These are phyloP conservation scores for Pleoardoris graminearum DNA, from an alignment of 2,329 filamentous ascomycete species.

Conservation along the genomic window DNA sequence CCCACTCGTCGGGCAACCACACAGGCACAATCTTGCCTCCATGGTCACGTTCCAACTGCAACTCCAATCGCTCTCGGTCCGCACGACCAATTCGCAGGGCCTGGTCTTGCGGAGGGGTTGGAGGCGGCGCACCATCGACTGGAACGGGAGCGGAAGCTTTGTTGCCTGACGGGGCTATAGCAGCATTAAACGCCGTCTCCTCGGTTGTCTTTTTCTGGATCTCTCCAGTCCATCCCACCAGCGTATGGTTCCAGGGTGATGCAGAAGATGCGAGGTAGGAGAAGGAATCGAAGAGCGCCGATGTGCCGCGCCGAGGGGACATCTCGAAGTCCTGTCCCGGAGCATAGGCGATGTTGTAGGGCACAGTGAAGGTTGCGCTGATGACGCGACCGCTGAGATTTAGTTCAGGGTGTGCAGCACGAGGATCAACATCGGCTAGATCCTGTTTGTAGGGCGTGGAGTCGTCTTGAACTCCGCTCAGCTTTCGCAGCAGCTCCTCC, in stretches of 20 bases:
- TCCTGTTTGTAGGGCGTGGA: conserved; percentile 41
- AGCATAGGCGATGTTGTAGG: conserved; percentile 61
- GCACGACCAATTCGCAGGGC: conserved; percentile 71
- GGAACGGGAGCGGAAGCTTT: conserved; percentile 80
- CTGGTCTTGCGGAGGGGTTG: conserved; percentile 64
- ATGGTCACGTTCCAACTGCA: conserved; percentile 71
- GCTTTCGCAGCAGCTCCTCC: conserved; percentile 57
- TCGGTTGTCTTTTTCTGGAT: conserved; percentile 45
- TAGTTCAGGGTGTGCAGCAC: conserved; percentile 59
- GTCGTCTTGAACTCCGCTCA: conserved; percentile 51
- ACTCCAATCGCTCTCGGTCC: conserved; percentile 74
- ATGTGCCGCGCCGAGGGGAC: conserved; percentile 78
- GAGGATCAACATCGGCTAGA: conserved; percentile 56
- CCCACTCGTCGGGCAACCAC: conserved; percentile 80
- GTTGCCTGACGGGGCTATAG: conserved; percentile 61
- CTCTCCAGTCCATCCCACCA: conserved; percentile 95
- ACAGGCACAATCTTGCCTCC: conserved; percentile 82
- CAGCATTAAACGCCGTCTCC: conserved; percentile 31
- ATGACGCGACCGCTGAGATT: conserved; percentile 65
- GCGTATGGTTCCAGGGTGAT: conserved; percentile 85
- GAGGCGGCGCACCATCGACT: conserved; percentile 63
- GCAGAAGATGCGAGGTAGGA: conserved; percentile 82
- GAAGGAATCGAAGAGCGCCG: conserved; percentile 90
- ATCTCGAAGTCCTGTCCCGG: conserved; percentile 66
- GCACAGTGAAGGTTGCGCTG: conserved; percentile 65